A percentile compares a stretch with the other conserved stretches of the same genome.
phyloP scores from a whole-genome alignment of 139 green algal genomes.

The Desmodesmus armatus region DNA sequence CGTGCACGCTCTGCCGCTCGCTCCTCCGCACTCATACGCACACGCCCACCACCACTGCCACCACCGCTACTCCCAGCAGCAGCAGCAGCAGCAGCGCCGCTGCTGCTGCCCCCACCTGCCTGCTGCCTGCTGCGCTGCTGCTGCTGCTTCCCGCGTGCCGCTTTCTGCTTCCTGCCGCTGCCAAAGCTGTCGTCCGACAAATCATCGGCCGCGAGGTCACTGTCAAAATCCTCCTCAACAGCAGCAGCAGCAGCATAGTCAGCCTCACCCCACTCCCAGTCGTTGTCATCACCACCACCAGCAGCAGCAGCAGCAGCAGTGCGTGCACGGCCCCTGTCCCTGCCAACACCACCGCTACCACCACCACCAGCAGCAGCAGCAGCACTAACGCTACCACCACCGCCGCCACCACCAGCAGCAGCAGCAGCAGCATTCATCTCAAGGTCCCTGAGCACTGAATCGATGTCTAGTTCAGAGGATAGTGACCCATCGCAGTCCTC shows the following conservation, averaged over 20 bases:
- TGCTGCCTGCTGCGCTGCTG: neutral
- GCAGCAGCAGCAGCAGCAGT: too few relatives aligned
- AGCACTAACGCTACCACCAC: neutral
- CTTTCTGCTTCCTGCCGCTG: neutral
- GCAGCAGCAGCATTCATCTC: neutral
- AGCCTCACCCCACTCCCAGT: too few relatives aligned
- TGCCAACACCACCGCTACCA: too few relatives aligned
- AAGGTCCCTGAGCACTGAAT: neutral
- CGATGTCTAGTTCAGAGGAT: neutral
- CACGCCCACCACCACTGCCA: neutral
- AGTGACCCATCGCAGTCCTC: neutral
- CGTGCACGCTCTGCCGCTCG: neutral
- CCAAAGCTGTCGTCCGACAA: too few relatives aligned
- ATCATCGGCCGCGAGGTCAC: too few relatives aligned
- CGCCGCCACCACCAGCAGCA: neutral
- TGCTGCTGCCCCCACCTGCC: neutral
- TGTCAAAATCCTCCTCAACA: too few relatives aligned
- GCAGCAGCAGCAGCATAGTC: neutral
- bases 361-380: neutral
- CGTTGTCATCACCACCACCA: too few relatives aligned
- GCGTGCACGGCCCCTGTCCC: too few relatives aligned
- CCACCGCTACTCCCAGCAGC: neutral
- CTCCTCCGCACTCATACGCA: slow-evolving; percentile 37
- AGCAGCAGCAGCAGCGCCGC: neutral
- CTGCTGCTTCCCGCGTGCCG: neutral